Conservation (phyloP, 768 basidiomycete species). For the Galerina sulciceps region DNA sequence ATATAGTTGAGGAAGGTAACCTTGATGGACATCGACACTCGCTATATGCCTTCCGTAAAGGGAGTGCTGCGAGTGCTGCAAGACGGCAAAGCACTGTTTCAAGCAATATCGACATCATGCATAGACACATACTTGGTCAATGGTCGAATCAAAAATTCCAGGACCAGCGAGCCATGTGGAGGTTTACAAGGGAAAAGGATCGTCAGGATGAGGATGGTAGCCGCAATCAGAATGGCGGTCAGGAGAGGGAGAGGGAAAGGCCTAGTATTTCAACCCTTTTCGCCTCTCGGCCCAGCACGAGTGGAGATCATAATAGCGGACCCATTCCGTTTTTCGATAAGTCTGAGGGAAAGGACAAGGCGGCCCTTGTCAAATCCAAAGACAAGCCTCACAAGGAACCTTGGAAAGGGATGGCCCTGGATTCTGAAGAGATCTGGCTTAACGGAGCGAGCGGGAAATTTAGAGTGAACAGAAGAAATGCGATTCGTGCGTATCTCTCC, state of each 20-base stretch:
- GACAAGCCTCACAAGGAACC: conserved; percentile 22
- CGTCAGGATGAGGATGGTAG: conserved; percentile 15
- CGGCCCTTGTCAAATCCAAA: conserved; percentile 28
- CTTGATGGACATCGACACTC: conserved; percentile 16
- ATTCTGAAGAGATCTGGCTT: conserved; percentile 68
- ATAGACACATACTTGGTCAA: conserved; percentile 32
- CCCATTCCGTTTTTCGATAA: conserved; percentile 17
- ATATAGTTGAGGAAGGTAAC: conserved; percentile 26
- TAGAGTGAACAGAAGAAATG: conserved; percentile 56
- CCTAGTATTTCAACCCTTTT: conserved; percentile 32
- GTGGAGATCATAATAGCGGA: conserved; percentile 15
- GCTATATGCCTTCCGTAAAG: conserved; percentile 22
- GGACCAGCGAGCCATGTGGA: conserved; percentile 54
- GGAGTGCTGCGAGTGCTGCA: conserved; percentile 21
- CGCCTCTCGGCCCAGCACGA: conserved; percentile 33
- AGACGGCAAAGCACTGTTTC: conserved; percentile 51
- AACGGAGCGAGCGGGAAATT: conserved; percentile 67
- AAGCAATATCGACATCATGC: conserved; percentile 47
- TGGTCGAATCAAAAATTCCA: conserved; percentile 55
- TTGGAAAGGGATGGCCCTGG: conserved; percentile 55
- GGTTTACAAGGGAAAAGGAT: conserved; percentile 57
- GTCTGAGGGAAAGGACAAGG: conserved; percentile 15
- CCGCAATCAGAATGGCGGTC: conserved; percentile 4
- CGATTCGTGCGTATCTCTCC: conserved; percentile 35
- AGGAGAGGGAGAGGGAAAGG: conserved; percentile 20